Evolutionary conservation across 495 filamentous ascomycete genomes (phyloP).

Genomic region (Trichocladium antarcticum): DNA sequence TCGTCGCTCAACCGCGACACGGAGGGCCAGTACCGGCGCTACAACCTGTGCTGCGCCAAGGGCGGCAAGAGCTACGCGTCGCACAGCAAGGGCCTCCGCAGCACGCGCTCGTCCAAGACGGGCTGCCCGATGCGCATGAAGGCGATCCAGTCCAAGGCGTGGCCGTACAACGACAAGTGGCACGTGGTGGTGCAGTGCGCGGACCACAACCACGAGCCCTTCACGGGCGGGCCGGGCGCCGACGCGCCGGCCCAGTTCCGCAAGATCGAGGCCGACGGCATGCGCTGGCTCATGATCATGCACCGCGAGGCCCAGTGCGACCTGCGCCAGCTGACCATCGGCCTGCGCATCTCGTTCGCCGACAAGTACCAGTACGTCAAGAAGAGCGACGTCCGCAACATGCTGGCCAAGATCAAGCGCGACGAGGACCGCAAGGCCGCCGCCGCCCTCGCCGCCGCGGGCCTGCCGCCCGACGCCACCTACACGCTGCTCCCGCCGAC

Average conservation of each 20-base stretch:
- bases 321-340: constrained; percentile 28
- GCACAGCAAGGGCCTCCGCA: constrained; percentile 22
- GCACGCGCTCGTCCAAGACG: constrained; percentile 24
- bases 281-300: constrained; percentile 30
- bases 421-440: constrained; percentile 26
- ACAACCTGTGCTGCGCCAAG: constrained; percentile 30
- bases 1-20: constrained; percentile 27
- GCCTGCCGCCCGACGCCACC: constrained; percentile 15
- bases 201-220: constrained; percentile 30
- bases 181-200: constrained; percentile 26
- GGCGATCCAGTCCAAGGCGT: constrained; percentile 26
- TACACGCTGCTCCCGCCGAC: constrained; percentile 24
- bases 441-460: constrained; percentile 11
- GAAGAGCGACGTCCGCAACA: constrained; percentile 26
- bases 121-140: constrained; percentile 29
- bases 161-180: constrained; percentile 30
- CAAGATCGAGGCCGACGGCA: constrained; percentile 28
- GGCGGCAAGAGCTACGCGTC: constrained; percentile 28
- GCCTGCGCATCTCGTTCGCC: constrained; percentile 26
- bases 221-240: constrained; percentile 24
- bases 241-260: constrained; percentile 27
- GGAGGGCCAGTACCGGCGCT: constrained; percentile 26
- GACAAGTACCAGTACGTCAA: constrained; percentile 33
- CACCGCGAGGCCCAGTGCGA: constrained; percentile 26
- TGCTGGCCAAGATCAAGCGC: constrained; percentile 28